Percentiles rank a stretch among this genome's conserved stretches.
These are phyloP conservation scores for Hypoxylon sp. DNA, from an alignment of 2,329 filamentous ascomycete genomes.

Conservation along the genomic window DNA sequence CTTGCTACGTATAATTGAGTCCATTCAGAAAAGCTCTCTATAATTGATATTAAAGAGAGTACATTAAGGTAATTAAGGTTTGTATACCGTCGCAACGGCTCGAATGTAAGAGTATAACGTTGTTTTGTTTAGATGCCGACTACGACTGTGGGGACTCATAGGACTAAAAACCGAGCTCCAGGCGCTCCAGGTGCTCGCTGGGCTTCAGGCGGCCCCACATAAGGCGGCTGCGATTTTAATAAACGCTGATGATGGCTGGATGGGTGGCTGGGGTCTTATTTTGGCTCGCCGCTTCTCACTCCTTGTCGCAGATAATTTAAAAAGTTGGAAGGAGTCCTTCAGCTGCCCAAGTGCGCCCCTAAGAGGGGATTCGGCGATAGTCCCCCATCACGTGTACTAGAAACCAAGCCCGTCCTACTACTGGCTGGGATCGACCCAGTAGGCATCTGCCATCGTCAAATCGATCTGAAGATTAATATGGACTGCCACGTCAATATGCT, in stretches of 20 bases:
- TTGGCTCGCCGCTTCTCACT: conserved; percentile 38
- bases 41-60: conserved; percentile 34
- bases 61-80: conserved; percentile 33
- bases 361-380: conserved; percentile 41
- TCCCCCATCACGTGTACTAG: conserved; percentile 38
- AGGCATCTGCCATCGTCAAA: conserved; percentile 36
- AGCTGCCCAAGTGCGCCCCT: conserved; percentile 22
- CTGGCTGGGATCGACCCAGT: conserved; percentile 34
- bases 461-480: conserved; percentile 45
- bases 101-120: conserved; percentile 30
- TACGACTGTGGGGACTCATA: conserved; percentile 40
- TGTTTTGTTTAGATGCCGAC: conserved; percentile 46
- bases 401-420: conserved; percentile 20
- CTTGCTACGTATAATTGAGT: conserved; percentile 41
- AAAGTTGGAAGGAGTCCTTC: conserved; percentile 34
- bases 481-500: conserved; percentile 46
- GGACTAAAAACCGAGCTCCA: conserved; percentile 35
- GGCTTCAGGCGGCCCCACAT: conserved; percentile 34
- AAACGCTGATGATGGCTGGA: conserved; percentile 27
- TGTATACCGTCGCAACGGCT: conserved; percentile 40
- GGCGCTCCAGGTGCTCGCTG: conserved; percentile 12
- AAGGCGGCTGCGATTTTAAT: conserved; percentile 29
- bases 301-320: conserved; percentile 37
- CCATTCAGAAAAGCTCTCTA: conserved; percentile 46
- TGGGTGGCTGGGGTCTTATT: conserved; percentile 37